These are phyloP conservation scores for Tolypocladium ovalisporum DNA, from an alignment of 2,329 filamentous ascomycete species.

Conservation along the genomic window DNA sequence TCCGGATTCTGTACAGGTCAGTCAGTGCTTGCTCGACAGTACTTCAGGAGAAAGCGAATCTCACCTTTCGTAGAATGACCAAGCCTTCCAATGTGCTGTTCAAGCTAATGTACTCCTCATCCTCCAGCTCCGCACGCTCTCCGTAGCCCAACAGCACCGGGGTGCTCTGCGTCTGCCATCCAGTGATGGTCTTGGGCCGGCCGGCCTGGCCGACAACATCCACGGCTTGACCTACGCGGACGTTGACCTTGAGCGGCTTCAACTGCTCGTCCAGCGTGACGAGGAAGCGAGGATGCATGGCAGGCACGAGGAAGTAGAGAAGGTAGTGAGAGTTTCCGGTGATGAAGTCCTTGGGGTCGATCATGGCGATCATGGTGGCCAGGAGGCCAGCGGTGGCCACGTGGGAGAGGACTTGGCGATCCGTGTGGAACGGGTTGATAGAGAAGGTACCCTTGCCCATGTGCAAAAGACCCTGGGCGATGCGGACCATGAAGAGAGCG, in stretches of 20 bases:
- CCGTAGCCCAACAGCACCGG: constrained; percentile 90
- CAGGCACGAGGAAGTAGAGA: constrained; percentile 91
- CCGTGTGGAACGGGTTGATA: constrained; percentile 97
- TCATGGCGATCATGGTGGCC: constrained; percentile 82
- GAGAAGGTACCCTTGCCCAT: constrained; percentile 98
- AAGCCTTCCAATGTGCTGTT: constrained; percentile 87
- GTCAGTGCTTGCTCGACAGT: constrained; percentile 6
- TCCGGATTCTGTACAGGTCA: constrained; percentile 22
- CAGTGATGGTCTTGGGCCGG: constrained; percentile 96
- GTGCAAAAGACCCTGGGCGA: constrained; percentile 92
- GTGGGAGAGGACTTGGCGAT: constrained; percentile 86
- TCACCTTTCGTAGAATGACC: constrained; percentile 93
- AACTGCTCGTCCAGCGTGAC: constrained; percentile 93
- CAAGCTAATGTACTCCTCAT: constrained; percentile 91
- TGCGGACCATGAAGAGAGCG: constrained; percentile 96
- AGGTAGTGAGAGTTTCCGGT: constrained; percentile 70
- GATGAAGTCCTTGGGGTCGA: constrained; percentile 84
- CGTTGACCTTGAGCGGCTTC: constrained; percentile 88
- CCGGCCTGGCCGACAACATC: constrained; percentile 97
- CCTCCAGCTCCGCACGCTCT: constrained; percentile 91
- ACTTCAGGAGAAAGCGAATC: constrained; percentile 10
- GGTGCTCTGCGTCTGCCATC: constrained; percentile 99
- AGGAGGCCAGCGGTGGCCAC: constrained; percentile 85
- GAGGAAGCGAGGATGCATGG: constrained; percentile 94
- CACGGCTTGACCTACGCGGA: constrained; percentile 93